phyloP scores from a whole-genome alignment of 805 yeast species.

The Suhomyces emberorum region DNA sequence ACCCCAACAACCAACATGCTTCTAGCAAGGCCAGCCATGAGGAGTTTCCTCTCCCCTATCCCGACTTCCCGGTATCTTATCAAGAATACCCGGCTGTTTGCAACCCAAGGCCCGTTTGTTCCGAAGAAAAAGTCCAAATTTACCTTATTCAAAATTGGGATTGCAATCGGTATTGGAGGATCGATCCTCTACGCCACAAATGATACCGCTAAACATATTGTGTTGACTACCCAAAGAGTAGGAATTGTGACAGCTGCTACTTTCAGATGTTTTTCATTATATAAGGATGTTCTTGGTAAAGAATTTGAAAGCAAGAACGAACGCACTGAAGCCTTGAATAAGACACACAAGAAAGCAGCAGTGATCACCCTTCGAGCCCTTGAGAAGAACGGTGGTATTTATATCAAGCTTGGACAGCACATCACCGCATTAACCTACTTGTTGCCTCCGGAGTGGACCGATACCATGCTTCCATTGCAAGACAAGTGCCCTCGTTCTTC shows the following conservation, averaged over 20 bases:
- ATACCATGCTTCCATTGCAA: constrained; percentile 88
- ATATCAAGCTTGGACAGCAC: constrained; percentile 94
- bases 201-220: constrained; percentile 33
- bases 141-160: constrained; percentile 19
- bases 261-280: constrained; percentile 65
- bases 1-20: background rate
- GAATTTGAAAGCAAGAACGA: constrained; percentile 42
- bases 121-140: constrained; percentile 2
- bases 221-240: constrained; percentile 46
- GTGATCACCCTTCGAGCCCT: constrained; percentile 72
- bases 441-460: constrained; percentile 92
- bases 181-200: constrained; percentile 33
- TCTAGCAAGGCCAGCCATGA: background rate
- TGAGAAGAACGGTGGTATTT: constrained; percentile 86
- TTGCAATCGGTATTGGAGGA: constrained; percentile 28
- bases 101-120: no score
- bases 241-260: constrained; percentile 69
- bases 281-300: constrained; percentile 52
- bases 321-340: constrained; percentile 49
- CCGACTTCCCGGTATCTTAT: no score
- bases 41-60: no score
- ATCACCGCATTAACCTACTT: constrained; percentile 87
- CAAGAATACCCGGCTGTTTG: no score
- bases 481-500: constrained; percentile 85
- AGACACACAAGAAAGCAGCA: constrained; percentile 78